These are phyloP conservation scores for Fremontodendron californicum DNA, from an alignment of 345 rosid species.

Conservation along the genomic window DNA sequence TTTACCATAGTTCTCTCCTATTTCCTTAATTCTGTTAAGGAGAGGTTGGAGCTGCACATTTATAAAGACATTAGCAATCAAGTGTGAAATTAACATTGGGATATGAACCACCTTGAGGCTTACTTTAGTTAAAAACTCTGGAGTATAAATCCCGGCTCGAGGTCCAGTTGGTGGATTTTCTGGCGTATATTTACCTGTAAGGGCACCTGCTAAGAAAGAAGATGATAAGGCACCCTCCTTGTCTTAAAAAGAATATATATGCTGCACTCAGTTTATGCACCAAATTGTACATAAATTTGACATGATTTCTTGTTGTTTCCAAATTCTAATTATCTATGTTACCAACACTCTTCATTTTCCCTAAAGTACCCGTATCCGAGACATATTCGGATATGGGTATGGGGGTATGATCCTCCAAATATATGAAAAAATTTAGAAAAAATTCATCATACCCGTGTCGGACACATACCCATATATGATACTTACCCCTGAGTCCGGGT, in stretches of 20 bases:
- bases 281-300: not conserved
- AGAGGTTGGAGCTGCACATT: constrained; percentile 78
- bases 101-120: constrained; percentile 3
- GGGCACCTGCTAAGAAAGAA: constrained; percentile 51
- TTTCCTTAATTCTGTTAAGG: constrained; percentile 56
- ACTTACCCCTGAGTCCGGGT: too few relatives aligned
- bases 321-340: too few relatives aligned
- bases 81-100: not conserved
- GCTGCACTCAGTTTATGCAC: not conserved
- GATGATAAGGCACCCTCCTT: not conserved
- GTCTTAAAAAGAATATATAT: not conserved
- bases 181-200: constrained; percentile 91
- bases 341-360: too few relatives aligned
- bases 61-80: constrained; percentile 22
- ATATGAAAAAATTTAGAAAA: too few relatives aligned
- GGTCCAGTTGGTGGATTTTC: constrained; percentile 86
- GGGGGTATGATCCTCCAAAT: too few relatives aligned
- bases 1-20: constrained; percentile 62
- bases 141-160: constrained; percentile 71
- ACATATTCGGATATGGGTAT: too few relatives aligned
- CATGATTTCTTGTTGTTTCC: not conserved
- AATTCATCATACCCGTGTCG: too few relatives aligned
- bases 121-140: constrained; percentile 65
- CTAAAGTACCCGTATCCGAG: too few relatives aligned
- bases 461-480: too few relatives aligned